phyloP scores from a whole-genome alignment of 345 rosid species.

The Garcia nutans region DNA sequence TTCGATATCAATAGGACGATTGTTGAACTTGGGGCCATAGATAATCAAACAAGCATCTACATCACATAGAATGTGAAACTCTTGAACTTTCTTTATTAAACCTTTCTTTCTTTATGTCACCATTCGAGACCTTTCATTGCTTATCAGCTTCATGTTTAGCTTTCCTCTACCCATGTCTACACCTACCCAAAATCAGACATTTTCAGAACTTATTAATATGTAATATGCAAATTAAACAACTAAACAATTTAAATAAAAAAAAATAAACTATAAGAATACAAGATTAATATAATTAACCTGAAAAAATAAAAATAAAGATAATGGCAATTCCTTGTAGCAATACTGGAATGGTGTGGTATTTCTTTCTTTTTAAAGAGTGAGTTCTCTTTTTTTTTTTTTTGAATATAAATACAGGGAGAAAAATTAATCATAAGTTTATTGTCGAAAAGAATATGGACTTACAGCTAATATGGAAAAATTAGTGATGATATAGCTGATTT shows the following conservation, averaged over 20 bases:
- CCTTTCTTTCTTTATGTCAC: conserved; percentile 36
- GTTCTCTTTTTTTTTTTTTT: no score
- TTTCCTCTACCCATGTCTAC: conserved; percentile 40
- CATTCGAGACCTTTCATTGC: conserved; percentile 32
- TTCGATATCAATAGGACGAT: conserved; percentile 2
- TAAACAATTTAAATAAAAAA: no score
- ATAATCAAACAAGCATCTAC: conserved; percentile 38
- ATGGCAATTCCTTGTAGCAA: not conserved
- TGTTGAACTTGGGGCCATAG: conserved; percentile 7
- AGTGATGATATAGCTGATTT: not conserved
- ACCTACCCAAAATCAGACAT: not conserved
- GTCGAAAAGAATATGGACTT: no score
- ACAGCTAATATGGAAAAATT: not conserved
- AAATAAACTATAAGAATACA: no score
- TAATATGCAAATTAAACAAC: no score
- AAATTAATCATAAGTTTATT: no score
- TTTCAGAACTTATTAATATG: no score
- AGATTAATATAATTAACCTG: no score
- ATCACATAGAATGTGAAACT: conserved; percentile 33
- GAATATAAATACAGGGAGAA: no score
- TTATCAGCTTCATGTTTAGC: conserved; percentile 29
- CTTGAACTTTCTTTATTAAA: conserved; percentile 34
- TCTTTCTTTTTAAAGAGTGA: no score
- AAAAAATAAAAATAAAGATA: no score
- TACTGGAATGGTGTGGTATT: not conserved